Base-by-base conservation (phyloP, 768 basidiomycete genomes). In the Tremella mesenterica region DNA sequence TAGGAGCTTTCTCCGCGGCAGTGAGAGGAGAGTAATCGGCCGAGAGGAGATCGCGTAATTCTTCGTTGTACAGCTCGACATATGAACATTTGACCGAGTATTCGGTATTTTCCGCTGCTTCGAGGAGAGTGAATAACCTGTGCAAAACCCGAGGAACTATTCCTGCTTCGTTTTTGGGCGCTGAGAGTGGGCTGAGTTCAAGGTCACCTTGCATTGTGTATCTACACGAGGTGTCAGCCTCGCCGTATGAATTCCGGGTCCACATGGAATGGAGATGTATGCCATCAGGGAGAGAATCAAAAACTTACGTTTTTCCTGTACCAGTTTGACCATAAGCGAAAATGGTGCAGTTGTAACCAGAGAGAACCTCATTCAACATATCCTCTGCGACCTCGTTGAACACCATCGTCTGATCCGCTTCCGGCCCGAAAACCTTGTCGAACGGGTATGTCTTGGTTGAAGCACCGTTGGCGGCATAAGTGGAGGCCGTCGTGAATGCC, bases 261-360 rank as follows among this genome's bases (percentile, higher is more conserved):
- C 48, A 41, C 56, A 29, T 16, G 20, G 12, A 48, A 6, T 25
- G 3, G 29, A n/a, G n/a, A n/a, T n/a, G n/a, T n/a, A n/a, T n/a
- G 41, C 36, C 45, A 10, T 5, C 20, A 14, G 4, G 13, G 7
- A 13, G 10, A n/a, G 29, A 4, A 28, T 6, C 10, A 21, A 10
- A 5, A 14, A 77, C 88, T 63, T 71, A 95, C 89, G 95, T 97
- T 77, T 99, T 99, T 20, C 95, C 95, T 0, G 95, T 96, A 0
- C 95, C 95, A 0, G 95, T 97, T 73, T 97, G 95, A 1, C 95
- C 95, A 69, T 99, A 99, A 3, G 92, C 92, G 74, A 97, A 96
- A 20, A 99, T 77, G 0, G 89, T 93, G 69, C 93, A 97, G 68
- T 97, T 97, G 77, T 95, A 99, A 4, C 95, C 95, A 72, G 81